These are phyloP conservation scores for Coemansia sp. DNA, from an alignment of 371 early-diverging fungal species.

Conservation along the genomic window DNA sequence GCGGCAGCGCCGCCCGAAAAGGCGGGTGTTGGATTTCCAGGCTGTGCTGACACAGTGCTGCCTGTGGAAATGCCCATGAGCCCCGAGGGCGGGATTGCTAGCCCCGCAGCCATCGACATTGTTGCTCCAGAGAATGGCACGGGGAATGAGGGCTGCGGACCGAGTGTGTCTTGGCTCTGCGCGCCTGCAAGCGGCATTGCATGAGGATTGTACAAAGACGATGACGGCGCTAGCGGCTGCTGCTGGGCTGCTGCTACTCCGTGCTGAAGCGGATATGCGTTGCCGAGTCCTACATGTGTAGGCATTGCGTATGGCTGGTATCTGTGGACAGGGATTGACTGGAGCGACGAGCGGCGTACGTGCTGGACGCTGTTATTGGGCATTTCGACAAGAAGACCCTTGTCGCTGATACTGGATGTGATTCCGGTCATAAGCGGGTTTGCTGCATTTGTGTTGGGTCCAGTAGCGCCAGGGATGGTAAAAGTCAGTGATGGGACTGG, in stretches of 20 bases:
- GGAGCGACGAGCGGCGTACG: conserved; percentile 42
- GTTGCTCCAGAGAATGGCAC: conserved; percentile 8
- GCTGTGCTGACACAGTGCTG: background rate
- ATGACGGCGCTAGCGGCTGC: background rate
- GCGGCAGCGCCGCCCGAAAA: conserved; percentile 1
- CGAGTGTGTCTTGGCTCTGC: background rate
- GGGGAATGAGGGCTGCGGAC: conserved; percentile 8
- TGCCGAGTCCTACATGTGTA: background rate
- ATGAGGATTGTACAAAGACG: conserved; percentile 9
- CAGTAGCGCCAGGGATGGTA: background rate
- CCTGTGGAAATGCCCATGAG: conserved; percentile 2
- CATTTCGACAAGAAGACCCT: conserved; percentile 11
- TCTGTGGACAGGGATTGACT: conserved; percentile 25
- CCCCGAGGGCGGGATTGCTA: conserved; percentile 9
- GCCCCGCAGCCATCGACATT: conserved; percentile 5
- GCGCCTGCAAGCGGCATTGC: conserved; percentile 2
- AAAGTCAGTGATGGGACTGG: conserved; percentile 1
- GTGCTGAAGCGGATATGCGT: background rate
- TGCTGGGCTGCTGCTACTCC: conserved; percentile 6
- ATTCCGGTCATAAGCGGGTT: conserved; percentile 22
- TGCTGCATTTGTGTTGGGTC: background rate
- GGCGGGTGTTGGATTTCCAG: conserved; percentile 1
- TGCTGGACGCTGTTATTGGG: background rate
- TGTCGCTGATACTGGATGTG: conserved; percentile 45
- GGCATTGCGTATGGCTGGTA: conserved; percentile 39